These are phyloP conservation scores for Hyphopichia buzzinii DNA, from an alignment of 1,139 yeast species.

Conservation along the genomic window DNA sequence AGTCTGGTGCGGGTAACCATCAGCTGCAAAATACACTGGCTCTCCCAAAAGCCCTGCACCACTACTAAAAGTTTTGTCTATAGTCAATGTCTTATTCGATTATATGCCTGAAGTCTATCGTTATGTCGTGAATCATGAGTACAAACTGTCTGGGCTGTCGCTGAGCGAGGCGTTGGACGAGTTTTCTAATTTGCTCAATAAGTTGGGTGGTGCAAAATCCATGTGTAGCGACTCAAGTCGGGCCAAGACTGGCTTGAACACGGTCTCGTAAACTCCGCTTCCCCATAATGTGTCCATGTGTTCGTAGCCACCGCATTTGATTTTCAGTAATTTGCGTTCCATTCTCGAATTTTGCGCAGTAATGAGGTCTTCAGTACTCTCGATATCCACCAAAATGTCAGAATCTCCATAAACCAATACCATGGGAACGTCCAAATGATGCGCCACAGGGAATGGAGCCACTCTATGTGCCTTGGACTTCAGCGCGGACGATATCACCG, in stretches of 20 bases:
- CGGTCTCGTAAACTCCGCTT: conserved; percentile 26
- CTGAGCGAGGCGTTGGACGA: conserved; percentile 1
- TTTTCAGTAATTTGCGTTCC: conserved; percentile 21
- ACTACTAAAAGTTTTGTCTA: no score
- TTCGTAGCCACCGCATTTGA: conserved; percentile 28
- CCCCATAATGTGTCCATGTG: conserved; percentile 41
- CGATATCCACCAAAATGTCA: conserved; percentile 42
- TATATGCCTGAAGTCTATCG: no score
- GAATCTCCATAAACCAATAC: conserved; percentile 40
- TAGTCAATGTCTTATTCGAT: no score
- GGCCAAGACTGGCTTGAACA: conserved; percentile 18
- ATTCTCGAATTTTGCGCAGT: conserved; percentile 24
- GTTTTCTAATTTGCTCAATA: not conserved
- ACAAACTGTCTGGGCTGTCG: conserved; percentile 3
- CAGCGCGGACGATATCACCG: conserved; percentile 22
- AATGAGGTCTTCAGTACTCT: conserved; percentile 24
- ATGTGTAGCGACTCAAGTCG: conserved; percentile 7
- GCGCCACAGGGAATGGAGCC: conserved; percentile 53
- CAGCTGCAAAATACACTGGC: not conserved
- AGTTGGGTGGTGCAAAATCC: no score
- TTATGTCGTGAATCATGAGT: not conserved
- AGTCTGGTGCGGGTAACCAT: conserved; percentile 1
- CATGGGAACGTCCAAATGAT: conserved; percentile 44
- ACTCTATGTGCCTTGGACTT: conserved; percentile 41
- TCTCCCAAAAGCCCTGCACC: no score